These are phyloP conservation scores for Calocybe gangraenosa DNA, from an alignment of 768 basidiomycete genomes.

Conservation along the genomic window DNA sequence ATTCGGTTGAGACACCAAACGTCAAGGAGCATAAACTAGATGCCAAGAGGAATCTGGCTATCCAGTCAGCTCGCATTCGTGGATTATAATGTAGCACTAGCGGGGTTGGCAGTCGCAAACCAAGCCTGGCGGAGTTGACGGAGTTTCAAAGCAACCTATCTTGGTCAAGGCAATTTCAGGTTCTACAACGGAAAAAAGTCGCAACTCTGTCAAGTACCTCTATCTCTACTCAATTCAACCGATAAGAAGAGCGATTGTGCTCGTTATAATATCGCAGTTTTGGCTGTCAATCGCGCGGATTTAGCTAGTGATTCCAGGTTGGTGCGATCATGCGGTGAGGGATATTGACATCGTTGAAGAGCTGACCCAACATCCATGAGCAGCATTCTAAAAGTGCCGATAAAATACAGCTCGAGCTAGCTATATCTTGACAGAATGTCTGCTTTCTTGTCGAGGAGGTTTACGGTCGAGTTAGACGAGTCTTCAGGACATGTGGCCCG, in stretches of 20 bases:
- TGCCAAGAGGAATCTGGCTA: constrained; percentile 13
- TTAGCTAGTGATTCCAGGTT: too few relatives aligned
- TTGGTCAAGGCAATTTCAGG: constrained; percentile 1
- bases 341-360: too few relatives aligned
- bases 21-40: constrained; percentile 5
- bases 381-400: too few relatives aligned
- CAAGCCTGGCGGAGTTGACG: constrained; percentile 1
- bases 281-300: too few relatives aligned
- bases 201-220: too few relatives aligned
- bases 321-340: too few relatives aligned
- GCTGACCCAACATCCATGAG: too few relatives aligned
- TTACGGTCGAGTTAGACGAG: constrained; percentile 35
- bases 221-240: too few relatives aligned
- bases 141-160: constrained; percentile 4
- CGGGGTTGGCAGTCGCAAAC: not conserved
- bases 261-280: too few relatives aligned
- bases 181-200: not conserved
- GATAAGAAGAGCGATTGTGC: too few relatives aligned
- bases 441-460: constrained; percentile 27
- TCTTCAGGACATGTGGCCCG: constrained; percentile 38
- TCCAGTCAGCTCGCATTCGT: constrained; percentile 18
- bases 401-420: too few relatives aligned
- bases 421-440: not conserved
- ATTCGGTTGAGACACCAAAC: constrained; percentile 26
- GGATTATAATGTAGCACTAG: not conserved